These are phyloP conservation scores for Exophiala spinifera DNA, from an alignment of 2,329 filamentous ascomycete species.

Conservation along the genomic window DNA sequence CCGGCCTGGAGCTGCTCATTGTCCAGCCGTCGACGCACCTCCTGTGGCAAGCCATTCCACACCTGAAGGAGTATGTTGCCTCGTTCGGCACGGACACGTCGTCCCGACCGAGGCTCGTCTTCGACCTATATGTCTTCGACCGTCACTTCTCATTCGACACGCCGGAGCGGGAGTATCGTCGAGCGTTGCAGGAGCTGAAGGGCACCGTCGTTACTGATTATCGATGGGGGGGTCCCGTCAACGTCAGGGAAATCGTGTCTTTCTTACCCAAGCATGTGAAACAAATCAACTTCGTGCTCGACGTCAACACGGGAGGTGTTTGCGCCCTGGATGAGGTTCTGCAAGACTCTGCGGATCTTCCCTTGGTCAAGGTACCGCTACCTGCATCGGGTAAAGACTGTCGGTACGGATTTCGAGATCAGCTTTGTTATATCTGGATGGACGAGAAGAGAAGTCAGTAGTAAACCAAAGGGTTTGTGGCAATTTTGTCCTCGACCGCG, in stretches of 20 bases:
- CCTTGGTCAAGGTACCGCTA: constrained; percentile 9
- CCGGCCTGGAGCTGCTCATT: constrained; percentile 9
- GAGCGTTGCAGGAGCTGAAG: constrained; percentile 8
- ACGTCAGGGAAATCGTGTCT: constrained; percentile 4
- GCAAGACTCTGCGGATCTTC: constrained; percentile 2
- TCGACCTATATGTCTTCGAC: constrained; percentile 20
- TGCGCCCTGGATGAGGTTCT: constrained; percentile 15
- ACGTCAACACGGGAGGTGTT: constrained; percentile 12
- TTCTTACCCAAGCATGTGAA: constrained; percentile 17
- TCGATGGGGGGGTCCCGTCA: neutral
- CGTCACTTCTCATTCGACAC: constrained; percentile 22
- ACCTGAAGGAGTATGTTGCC: constrained; percentile 16
- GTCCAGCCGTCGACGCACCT: constrained; percentile 15
- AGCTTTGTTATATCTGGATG: constrained; percentile 14
- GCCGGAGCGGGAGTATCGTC: constrained; percentile 15
- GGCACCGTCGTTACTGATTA: neutral
- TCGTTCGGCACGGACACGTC: neutral
- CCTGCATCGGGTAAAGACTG: neutral
- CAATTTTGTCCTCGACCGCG: neutral
- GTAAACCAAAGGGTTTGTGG: neutral
- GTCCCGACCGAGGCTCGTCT: constrained; percentile 8
- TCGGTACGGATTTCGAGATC: constrained; percentile 4
- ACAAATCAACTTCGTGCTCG: constrained; percentile 15
- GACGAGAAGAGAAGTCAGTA: constrained; percentile 1
- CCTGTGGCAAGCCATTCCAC: constrained; percentile 12